phyloP scores from a whole-genome alignment of 352 stramenopile species.

The Pythium vanterpoolii region DNA sequence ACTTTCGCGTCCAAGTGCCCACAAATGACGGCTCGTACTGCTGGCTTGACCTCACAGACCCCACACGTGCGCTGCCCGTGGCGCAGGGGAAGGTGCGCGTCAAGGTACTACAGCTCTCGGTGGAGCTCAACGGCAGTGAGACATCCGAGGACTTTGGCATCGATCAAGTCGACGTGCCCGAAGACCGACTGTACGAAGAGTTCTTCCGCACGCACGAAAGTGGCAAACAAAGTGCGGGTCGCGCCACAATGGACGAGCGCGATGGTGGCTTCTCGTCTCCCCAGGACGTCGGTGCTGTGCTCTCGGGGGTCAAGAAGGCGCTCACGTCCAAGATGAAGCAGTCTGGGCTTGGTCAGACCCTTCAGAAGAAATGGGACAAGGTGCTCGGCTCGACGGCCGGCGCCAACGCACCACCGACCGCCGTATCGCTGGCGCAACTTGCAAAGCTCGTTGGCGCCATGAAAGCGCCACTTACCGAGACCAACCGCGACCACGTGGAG shows the following conservation, averaged over 20 bases:
- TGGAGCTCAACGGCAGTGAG: slow-evolving; percentile 11
- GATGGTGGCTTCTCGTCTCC: slow-evolving; percentile 9
- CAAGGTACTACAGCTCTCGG: slow-evolving; percentile 74
- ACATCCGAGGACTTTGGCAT: slow-evolving; percentile 4
- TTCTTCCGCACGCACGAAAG: slow-evolving; percentile 58
- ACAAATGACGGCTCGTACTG: slow-evolving; percentile 43
- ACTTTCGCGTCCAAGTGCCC: slow-evolving; percentile 67
- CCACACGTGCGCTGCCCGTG: slow-evolving; percentile 38
- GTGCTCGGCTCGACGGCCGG: slow-evolving; percentile 34
- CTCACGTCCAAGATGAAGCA: slow-evolving; percentile 82
- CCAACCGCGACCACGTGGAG: slow-evolving; percentile 67
- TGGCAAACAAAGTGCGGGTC: slow-evolving; percentile 9
- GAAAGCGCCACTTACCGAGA: slow-evolving; percentile 52
- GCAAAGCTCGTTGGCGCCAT: slow-evolving; percentile 63
- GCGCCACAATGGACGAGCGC: background rate
- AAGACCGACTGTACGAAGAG: slow-evolving; percentile 59
- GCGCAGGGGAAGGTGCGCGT: slow-evolving; percentile 48
- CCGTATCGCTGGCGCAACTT: slow-evolving; percentile 55
- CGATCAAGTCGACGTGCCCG: slow-evolving; percentile 52
- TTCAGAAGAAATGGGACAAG: slow-evolving; percentile 82
- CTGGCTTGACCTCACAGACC: slow-evolving; percentile 75
- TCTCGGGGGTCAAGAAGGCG: slow-evolving; percentile 76
- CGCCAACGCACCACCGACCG: slow-evolving; percentile 46
- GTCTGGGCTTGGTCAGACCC: slow-evolving; percentile 53
- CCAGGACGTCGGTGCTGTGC: slow-evolving; percentile 57